phyloP scores from a whole-genome alignment of 495 filamentous ascomycete genomes.

The Penicillium simplicissimum region DNA sequence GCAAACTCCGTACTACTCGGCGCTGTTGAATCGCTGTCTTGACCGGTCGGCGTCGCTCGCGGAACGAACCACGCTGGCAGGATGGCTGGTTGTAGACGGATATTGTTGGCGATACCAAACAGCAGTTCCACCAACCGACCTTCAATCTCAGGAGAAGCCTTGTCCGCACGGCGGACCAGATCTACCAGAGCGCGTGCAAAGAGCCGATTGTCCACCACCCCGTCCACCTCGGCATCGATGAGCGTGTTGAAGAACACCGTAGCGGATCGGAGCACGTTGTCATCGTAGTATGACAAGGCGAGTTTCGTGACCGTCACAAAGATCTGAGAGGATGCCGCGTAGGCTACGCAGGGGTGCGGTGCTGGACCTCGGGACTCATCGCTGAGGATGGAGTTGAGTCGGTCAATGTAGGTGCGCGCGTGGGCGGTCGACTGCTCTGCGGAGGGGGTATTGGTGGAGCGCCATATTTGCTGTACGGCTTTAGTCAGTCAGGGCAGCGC shows the following conservation, averaged over 20 bases:
- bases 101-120: slow-evolving; percentile 93
- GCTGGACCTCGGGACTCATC: slow-evolving; percentile 86
- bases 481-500: slow-evolving; percentile 13
- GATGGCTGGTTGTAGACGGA: slow-evolving; percentile 81
- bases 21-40: slow-evolving; percentile 44
- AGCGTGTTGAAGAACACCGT: slow-evolving; percentile 83
- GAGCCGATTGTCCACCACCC: slow-evolving; percentile 77
- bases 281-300: slow-evolving; percentile 74
- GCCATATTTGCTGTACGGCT: slow-evolving; percentile 72
- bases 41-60: slow-evolving; percentile 32
- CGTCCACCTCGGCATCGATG: slow-evolving; percentile 93
- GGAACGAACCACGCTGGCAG: slow-evolving; percentile 82
- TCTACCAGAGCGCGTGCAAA: slow-evolving; percentile 85
- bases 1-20: slow-evolving; percentile 67
- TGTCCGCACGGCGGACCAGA: slow-evolving; percentile 59
- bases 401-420: slow-evolving; percentile 59
- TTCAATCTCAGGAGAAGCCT: slow-evolving; percentile 73
- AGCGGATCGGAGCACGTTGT: slow-evolving; percentile 76
- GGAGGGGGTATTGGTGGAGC: slow-evolving; percentile 55
- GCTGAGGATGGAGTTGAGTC: slow-evolving; percentile 74
- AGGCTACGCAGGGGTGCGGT: slow-evolving; percentile 85
- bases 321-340: slow-evolving; percentile 78
- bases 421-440: slow-evolving; percentile 52
- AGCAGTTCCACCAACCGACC: slow-evolving; percentile 83
- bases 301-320: slow-evolving; percentile 86